Evolutionary conservation across 768 basidiomycete genomes (phyloP).

Genomic region (Paxillus rubicundulus): DNA sequence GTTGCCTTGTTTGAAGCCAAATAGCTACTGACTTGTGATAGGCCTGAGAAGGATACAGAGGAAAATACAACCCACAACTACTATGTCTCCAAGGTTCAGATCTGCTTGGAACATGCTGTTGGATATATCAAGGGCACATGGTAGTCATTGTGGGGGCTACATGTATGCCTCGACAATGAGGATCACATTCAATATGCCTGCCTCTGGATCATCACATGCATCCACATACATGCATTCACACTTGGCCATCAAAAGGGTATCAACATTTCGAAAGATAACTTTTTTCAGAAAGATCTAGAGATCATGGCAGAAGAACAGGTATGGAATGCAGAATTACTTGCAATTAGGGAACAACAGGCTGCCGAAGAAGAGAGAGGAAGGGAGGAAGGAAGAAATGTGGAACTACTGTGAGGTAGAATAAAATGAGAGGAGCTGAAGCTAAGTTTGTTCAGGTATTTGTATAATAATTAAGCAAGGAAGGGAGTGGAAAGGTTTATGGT

Average conservation of each 20-base stretch:
- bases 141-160: no score
- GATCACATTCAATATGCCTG: background rate
- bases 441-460: background rate
- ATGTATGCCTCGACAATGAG: no score
- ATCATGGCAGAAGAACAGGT: background rate
- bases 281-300: constrained; percentile 1
- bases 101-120: constrained; percentile 39
- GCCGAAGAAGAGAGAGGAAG: background rate
- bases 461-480: background rate
- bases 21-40: no score
- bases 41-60: constrained; percentile 1
- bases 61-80: constrained; percentile 26
- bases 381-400: background rate
- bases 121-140: constrained; percentile 16
- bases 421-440: constrained; percentile 1
- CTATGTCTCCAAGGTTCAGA: constrained; percentile 26
- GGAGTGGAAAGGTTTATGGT: background rate
- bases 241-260: constrained; percentile 18
- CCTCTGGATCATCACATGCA: constrained; percentile 7
- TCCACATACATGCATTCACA: constrained; percentile 18
- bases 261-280: background rate
- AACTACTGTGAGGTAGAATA: background rate
- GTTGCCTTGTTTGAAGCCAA: no score
- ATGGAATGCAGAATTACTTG: background rate
- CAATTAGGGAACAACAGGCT: background rate